phyloP scores from a whole-genome alignment of 345 rosid species.

The Camelina sativa region DNA sequence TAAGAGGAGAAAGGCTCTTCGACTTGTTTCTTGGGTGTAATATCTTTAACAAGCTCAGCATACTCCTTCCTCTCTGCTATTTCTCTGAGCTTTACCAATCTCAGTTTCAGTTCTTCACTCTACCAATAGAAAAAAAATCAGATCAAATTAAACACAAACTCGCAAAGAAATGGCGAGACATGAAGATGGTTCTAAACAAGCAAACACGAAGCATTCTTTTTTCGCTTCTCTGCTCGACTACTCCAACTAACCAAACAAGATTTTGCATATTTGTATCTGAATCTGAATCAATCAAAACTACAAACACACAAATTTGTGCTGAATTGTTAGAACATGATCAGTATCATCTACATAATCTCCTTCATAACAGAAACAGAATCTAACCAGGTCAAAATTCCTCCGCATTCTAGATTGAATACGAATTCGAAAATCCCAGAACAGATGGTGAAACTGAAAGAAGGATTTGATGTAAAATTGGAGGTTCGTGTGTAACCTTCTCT shows the following conservation, averaged over 20 bases:
- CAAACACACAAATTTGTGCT: constrained; percentile 8
- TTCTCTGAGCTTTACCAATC: constrained; percentile 71
- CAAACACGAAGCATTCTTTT: not conserved
- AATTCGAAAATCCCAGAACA: not conserved
- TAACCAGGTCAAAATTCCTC: constrained; percentile 4
- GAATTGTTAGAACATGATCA: not conserved
- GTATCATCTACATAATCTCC: not conserved
- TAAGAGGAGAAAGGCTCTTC: constrained; percentile 92
- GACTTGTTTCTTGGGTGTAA: constrained; percentile 59
- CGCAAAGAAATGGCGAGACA: constrained; percentile 15
- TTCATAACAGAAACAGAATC: constrained; percentile 8
- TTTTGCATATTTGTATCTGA: not conserved
- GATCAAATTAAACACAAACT: constrained; percentile 2
- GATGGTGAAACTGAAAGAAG: not conserved
- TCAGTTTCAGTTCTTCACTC: constrained; percentile 80
- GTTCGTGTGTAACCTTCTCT: constrained; percentile 59
- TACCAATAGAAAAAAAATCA: constrained; percentile 31
- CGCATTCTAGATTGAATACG: not conserved
- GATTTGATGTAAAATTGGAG: not conserved
- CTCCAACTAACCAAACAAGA: not conserved
- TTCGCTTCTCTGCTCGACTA: not conserved
- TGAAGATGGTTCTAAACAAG: not conserved
- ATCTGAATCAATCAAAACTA: not conserved
- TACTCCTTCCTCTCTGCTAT: constrained; percentile 83
- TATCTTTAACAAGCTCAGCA: constrained; percentile 85